These are phyloP conservation scores for Colletotrichum liaoningense DNA, from an alignment of 2,329 filamentous ascomycete species.

Conservation along the genomic window DNA sequence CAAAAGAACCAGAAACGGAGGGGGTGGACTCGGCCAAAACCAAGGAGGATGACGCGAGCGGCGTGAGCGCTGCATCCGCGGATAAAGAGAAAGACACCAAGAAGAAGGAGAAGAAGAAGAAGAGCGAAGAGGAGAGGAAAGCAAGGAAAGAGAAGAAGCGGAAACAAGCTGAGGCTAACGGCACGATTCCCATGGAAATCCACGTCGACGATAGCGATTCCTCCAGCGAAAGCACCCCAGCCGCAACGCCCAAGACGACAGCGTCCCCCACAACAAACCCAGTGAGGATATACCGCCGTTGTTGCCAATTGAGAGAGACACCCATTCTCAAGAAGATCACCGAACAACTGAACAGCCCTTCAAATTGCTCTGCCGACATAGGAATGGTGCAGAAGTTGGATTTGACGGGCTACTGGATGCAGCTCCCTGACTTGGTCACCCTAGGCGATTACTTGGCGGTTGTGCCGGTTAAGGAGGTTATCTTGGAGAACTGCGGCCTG, in stretches of 20 bases:
- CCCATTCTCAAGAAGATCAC: conserved; percentile 92
- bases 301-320: conserved; percentile 93
- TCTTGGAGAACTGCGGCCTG: conserved; percentile 88
- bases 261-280: conserved; percentile 84
- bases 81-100: conserved; percentile 63
- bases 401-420: conserved; percentile 85
- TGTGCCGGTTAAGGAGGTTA: conserved; percentile 87
- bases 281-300: conserved; percentile 90
- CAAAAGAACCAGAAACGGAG: conserved; percentile 54
- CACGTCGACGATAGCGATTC: conserved; percentile 77
- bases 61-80: conserved; percentile 36
- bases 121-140: conserved; percentile 91
- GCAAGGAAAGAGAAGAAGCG: conserved; percentile 91
- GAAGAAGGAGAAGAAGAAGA: conserved; percentile 97
- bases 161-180: conserved; percentile 87
- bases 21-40: conserved; percentile 39
- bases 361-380: conserved; percentile 72
- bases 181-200: conserved; percentile 86
- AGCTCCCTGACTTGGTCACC: conserved; percentile 85
- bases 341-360: conserved; percentile 81
- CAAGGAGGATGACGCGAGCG: conserved; percentile 39
- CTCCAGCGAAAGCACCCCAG: conserved; percentile 51
- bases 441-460: conserved; percentile 94
- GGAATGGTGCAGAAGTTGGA: conserved; percentile 88
- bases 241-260: conserved; percentile 70